Conservation (phyloP, 2,329 filamentous ascomycete species). For the Xylariaceae sp. region DNA sequence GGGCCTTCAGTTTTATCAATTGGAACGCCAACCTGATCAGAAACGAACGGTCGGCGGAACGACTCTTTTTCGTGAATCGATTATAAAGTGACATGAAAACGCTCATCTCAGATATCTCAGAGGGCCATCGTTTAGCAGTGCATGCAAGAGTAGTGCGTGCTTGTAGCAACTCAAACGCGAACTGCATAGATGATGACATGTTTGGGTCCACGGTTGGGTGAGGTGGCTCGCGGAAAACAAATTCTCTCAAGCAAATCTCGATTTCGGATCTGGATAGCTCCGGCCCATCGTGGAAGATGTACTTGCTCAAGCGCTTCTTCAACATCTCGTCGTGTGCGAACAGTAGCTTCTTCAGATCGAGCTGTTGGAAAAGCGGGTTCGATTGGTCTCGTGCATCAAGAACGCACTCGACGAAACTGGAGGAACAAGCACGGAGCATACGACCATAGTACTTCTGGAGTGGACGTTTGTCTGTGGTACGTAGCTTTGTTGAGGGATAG, state of each 20-base stretch:
- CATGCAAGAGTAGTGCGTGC: constrained; percentile 3
- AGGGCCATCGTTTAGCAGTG: constrained; percentile 10
- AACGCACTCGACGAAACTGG: constrained; percentile 8
- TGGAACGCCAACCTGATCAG: constrained; percentile 9
- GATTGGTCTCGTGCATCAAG: constrained; percentile 9
- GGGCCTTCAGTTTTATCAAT: constrained; percentile 6
- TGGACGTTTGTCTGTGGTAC: constrained; percentile 9
- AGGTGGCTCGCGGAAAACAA: constrained; percentile 7
- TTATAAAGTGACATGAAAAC: constrained; percentile 11
- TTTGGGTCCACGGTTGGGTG: constrained; percentile 4
- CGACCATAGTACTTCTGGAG: constrained; percentile 10
- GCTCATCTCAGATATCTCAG: constrained; percentile 1
- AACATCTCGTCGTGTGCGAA: constrained; percentile 10
- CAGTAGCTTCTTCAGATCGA: constrained; percentile 2
- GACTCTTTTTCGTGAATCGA: constrained; percentile 1
- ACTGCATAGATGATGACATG: constrained; percentile 14
- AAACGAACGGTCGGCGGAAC: constrained; percentile 4
- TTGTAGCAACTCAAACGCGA: constrained; percentile 9
- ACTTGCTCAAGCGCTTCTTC: constrained; percentile 9
- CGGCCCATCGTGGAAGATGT: constrained; percentile 10
- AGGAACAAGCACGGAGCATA: constrained; percentile 14
- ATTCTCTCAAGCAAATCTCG: constrained; percentile 4
- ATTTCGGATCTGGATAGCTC: constrained; percentile 7
- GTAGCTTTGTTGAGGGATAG: constrained; percentile 8
- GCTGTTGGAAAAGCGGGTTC: constrained; percentile 11